Evolutionary conservation across 2,329 filamentous ascomycete species (phyloP).

Genomic region (Onygena corvina): DNA sequence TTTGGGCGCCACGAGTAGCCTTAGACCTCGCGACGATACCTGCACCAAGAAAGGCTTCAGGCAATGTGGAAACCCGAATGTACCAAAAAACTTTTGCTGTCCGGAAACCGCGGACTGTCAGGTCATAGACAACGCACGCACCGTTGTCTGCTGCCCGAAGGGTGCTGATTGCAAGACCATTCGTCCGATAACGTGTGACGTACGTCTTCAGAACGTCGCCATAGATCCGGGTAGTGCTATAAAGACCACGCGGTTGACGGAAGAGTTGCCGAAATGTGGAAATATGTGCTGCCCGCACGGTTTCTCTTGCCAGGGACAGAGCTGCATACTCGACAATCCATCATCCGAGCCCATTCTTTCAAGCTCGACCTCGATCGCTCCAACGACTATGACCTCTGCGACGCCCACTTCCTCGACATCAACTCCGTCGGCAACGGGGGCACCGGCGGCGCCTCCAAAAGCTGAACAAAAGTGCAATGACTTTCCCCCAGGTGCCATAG

Average conservation of each 20-base stretch:
- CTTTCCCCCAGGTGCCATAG: constrained; percentile 32
- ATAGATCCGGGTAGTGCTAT: constrained; percentile 27
- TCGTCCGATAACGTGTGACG: constrained; percentile 33
- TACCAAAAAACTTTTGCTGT: constrained; percentile 37
- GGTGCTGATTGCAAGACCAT: constrained; percentile 33
- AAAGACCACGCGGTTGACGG: constrained; percentile 33
- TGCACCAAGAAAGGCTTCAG: constrained; percentile 25
- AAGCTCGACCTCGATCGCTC: constrained; percentile 17
- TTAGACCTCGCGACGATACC: constrained; percentile 10
- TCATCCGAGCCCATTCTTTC: constrained; percentile 22
- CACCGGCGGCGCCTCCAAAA: constrained; percentile 18
- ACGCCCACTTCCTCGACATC: constrained; percentile 16
- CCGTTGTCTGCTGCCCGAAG: constrained; percentile 38
- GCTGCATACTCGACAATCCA: constrained; percentile 13
- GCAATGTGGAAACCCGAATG: constrained; percentile 27
- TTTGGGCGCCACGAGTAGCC: neutral
- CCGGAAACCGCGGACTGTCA: constrained; percentile 31
- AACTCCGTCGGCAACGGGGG: constrained; percentile 16
- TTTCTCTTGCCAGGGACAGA: constrained; percentile 31
- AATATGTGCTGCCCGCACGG: constrained; percentile 37
- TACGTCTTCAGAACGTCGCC: constrained; percentile 32
- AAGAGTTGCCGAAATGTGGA: constrained; percentile 33
- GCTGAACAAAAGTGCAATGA: constrained; percentile 23
- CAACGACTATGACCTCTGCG: constrained; percentile 16
- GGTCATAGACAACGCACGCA: constrained; percentile 31